Evolutionary conservation across 2,329 filamentous ascomycete species (phyloP).

Genomic region (Talaromyces islandicus): DNA sequence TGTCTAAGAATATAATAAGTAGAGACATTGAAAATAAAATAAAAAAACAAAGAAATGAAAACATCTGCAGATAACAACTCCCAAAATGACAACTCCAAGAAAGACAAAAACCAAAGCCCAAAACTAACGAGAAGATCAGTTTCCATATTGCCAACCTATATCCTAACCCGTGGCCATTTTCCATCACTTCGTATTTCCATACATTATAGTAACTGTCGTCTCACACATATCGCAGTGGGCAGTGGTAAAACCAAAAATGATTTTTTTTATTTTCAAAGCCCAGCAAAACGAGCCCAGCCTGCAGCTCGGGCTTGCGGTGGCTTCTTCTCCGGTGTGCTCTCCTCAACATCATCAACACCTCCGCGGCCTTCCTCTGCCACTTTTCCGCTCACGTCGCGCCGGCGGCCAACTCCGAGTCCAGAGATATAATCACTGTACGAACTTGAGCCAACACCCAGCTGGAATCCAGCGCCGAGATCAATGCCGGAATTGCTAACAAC

Average conservation of each 20-base stretch:
- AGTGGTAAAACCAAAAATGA: background rate
- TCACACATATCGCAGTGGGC: background rate
- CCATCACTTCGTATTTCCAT: background rate
- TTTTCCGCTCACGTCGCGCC: constrained; percentile 41
- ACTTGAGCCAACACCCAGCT: constrained; percentile 23
- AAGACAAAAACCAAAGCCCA: background rate
- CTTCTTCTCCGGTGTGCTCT: constrained; percentile 11
- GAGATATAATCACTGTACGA: constrained; percentile 39
- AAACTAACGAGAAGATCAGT: background rate
- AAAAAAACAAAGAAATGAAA: background rate
- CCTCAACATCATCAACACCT: constrained; percentile 14
- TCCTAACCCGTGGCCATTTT: background rate
- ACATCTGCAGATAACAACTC: background rate
- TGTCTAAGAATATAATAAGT: constrained; percentile 1
- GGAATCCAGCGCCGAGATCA: constrained; percentile 22
- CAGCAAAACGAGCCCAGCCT: constrained; percentile 43
- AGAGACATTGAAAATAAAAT: background rate
- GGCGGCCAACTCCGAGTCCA: constrained; percentile 38
- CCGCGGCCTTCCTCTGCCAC: constrained; percentile 41
- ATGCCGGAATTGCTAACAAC: constrained; percentile 39
- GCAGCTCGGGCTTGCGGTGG: constrained; percentile 27
- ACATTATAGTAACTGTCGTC: background rate
- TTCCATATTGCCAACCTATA: background rate
- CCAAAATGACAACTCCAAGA: background rate
- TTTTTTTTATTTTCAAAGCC: constrained; percentile 31